Base-by-base conservation (phyloP, 371 early-diverging fungal species). In the Syncephalastrum contaminatum region DNA sequence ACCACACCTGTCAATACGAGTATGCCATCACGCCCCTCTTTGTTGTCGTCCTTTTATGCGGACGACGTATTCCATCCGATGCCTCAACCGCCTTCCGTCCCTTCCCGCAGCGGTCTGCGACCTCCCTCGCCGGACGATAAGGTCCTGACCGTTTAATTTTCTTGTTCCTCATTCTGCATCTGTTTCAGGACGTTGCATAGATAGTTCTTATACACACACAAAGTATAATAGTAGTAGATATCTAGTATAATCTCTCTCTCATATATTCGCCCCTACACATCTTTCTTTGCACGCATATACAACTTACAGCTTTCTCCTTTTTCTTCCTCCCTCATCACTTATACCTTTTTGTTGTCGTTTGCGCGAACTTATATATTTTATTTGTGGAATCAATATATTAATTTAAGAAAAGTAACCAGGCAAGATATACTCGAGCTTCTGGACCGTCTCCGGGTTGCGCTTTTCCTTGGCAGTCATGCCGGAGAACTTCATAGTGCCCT, bases 391-490 rank as follows among this genome's bases (percentile, higher is more conserved):
- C 53, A 40, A 30, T 30, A 30, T 30, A 30, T 8, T 10, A 25
- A n/a, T 48, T 56, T 67, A 67, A 22, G 62, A 71, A 43, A 45
- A 92, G 65, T 92, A 90, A 53, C 86, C 87, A 47, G 95, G 95
- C 52, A 93, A 84, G 52, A 96, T 69, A 62, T 82, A 96, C 51
- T 88, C 80, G 65, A 96, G 65, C 75, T 88, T 92, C 59, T 70
- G 60, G 47, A 87, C 83, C 16, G 86, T 79, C 54, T 83, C 92
- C 44, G 82, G 73, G 69, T 80, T 77, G 61, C 90, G 82, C 85
- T 88, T 87, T 54, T 82, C 86, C 14, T 70, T 68, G 13, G 84
- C 81, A 20, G 94, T 92, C 79, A 92, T 87, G 53, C 85, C 83
- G 39, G 91, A 75, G 59, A 79, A 88, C 62, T 81, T 82, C 87